Evolutionary conservation across 768 basidiomycete species (phyloP).

Genomic region (Gloeopeniophorella convolvens): DNA sequence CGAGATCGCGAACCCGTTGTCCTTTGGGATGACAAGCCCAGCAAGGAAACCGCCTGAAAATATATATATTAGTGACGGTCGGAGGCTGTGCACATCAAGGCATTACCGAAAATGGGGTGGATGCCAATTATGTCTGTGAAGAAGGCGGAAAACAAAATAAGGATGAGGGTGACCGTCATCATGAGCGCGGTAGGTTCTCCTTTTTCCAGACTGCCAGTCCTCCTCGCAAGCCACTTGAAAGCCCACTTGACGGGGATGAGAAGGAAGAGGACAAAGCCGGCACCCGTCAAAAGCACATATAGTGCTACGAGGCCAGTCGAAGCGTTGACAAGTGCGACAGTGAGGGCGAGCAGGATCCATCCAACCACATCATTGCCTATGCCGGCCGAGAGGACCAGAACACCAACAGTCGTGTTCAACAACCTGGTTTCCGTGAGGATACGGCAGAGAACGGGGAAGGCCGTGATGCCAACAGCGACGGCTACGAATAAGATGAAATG

Average conservation of each 20-base stretch:
- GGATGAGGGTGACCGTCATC: conserved; percentile 73
- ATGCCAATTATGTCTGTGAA: conserved; percentile 85
- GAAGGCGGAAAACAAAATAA: conserved; percentile 71
- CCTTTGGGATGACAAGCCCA: conserved; percentile 76
- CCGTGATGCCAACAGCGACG: conserved; percentile 76
- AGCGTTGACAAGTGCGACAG: conserved; percentile 80
- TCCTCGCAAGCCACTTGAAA: conserved; percentile 58
- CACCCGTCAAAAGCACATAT: conserved; percentile 65
- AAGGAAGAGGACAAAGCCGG: conserved; percentile 62
- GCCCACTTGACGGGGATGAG: conserved; percentile 57
- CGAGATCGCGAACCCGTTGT: conserved; percentile 74
- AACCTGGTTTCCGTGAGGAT: conserved; percentile 81
- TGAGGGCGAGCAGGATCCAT: conserved; percentile 79
- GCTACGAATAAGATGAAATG: conserved; percentile 84
- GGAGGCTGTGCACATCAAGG: not conserved
- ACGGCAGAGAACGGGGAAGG: conserved; percentile 77
- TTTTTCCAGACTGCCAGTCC: conserved; percentile 65
- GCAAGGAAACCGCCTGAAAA: conserved; percentile 69
- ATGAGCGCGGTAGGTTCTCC: conserved; percentile 65
- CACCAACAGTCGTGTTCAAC: conserved; percentile 78
- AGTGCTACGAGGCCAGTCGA: conserved; percentile 66
- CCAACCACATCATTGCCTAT: conserved; percentile 61
- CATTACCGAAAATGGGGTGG: conserved; percentile 56
- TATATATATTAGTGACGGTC: conserved; percentile 5
- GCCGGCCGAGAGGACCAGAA: conserved; percentile 76